Evolutionary conservation across 2,329 filamentous ascomycete species (phyloP).

Genomic region (Beauveria sp.): DNA sequence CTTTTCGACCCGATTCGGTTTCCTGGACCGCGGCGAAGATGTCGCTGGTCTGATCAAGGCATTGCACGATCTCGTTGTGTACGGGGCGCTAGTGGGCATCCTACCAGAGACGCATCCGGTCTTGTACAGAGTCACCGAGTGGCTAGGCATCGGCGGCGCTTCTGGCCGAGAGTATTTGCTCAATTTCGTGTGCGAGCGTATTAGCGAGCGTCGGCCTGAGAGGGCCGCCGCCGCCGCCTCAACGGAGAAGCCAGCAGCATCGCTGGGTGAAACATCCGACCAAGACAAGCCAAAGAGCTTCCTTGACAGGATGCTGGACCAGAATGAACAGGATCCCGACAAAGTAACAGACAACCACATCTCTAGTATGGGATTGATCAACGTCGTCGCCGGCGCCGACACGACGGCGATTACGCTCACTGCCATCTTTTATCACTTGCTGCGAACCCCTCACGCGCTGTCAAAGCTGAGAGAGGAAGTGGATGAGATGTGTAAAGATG

Average conservation of each 20-base stretch:
- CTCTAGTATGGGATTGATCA: constrained; percentile 20
- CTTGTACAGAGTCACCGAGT: constrained; percentile 16
- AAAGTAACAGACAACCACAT: constrained; percentile 32
- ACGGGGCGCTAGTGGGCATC: constrained; percentile 20
- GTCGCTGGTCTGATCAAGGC: constrained; percentile 32
- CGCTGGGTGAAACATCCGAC: constrained; percentile 6
- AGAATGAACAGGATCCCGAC: constrained; percentile 32
- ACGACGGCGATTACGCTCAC: constrained; percentile 43
- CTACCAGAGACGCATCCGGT: constrained; percentile 14
- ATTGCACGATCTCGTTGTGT: constrained; percentile 18
- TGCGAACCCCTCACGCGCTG: constrained; percentile 23
- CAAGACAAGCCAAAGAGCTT: constrained; percentile 14
- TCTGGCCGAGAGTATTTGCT: constrained; percentile 20
- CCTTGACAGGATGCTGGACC: constrained; percentile 22
- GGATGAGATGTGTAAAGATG: background rate
- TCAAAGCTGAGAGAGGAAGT: constrained; percentile 20
- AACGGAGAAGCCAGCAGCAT: constrained; percentile 2
- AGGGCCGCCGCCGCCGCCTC: constrained; percentile 12
- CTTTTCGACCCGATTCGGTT: constrained; percentile 30
- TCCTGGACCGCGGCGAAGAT: constrained; percentile 39
- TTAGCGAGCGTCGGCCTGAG: constrained; percentile 15
- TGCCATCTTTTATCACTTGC: constrained; percentile 35
- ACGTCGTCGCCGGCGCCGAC: constrained; percentile 32
- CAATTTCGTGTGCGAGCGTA: constrained; percentile 22
- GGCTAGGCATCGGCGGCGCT: constrained; percentile 15